These are phyloP conservation scores for Bruguiera sexangula DNA, from an alignment of 345 rosid genomes.

Conservation along the genomic window DNA sequence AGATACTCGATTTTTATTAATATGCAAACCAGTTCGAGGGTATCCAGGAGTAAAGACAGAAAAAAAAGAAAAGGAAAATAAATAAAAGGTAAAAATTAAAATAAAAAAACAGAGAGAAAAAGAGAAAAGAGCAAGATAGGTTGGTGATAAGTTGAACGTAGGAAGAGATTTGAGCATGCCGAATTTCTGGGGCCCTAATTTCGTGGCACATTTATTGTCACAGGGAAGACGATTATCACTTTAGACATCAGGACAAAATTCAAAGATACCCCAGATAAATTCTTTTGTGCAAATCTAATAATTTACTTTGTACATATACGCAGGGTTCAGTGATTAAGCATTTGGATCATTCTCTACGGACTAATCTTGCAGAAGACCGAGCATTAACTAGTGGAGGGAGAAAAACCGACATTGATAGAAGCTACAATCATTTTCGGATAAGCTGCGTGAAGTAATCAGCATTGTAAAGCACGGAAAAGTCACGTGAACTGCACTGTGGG, in stretches of 20 bases:
- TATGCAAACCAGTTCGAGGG: no score
- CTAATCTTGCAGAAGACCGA: constrained; percentile 2
- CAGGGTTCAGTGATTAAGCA: neutral
- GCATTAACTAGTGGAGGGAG: constrained; percentile 26
- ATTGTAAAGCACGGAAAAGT: constrained; percentile 10
- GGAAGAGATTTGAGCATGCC: constrained; percentile 26
- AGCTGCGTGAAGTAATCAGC: constrained; percentile 5
- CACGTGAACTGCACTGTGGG: constrained; percentile 31
- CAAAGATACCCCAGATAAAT: constrained; percentile 6
- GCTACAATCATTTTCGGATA: constrained; percentile 16
- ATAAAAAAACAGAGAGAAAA: no score
- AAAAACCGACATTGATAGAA: constrained; percentile 29
- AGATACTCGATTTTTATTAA: no score
- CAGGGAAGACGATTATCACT: no score
- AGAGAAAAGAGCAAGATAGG: no score
- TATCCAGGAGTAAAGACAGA: no score
- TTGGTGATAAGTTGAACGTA: neutral
- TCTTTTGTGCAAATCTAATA: neutral
- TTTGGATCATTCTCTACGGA: neutral
- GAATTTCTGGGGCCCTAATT: constrained; percentile 28
- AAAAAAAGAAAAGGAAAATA: no score
- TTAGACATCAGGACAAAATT: neutral
- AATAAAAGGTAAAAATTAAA: no score
- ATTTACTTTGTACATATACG: neutral
- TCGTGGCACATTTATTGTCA: neutral